Evolutionary conservation across 2,329 filamentous ascomycete species (phyloP), one percentile per base, ranked within the genome.

Genomic region (Diplodia scrobiculata): DNA sequence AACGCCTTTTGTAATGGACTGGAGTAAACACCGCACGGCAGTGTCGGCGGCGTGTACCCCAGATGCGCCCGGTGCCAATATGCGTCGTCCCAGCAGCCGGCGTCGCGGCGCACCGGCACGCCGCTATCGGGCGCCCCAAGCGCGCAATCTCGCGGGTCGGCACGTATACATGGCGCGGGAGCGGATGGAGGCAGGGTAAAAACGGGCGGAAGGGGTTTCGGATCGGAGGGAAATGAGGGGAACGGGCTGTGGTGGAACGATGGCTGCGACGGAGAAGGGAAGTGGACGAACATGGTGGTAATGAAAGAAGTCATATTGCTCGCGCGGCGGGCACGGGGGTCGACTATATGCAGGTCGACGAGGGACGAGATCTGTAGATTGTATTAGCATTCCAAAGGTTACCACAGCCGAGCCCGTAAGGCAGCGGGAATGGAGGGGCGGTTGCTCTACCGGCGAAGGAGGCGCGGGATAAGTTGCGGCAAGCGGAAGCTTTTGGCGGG

Each of bases 251-350:
- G 75, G 67, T 67, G 67, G 69, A 72, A 70, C 70, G 70, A 76
- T 73, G 67, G 68, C 66, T 63, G 63, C 71, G 71, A 64, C 73
- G 78, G 77, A 60, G 69, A 68, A 68, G 73, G 70, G 69, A 72
- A 73, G 21, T 66, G 41, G 70, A 90, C 88, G 81, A 83, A 91
- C 89, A 91, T 90, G 77, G 90, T 92, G 72, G 89, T 91, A 75
- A 92, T 89, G 81, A 92, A 91, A 71, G 89, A 90, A 76, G 89
- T 86, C 90, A 91, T 92, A 72, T 45, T 73, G 82, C 34, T 32
- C 38, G 63, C 38, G 45, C 51, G 63, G 41, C 51, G 63, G 63
- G 53, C 51, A 38, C 63, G 41, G 19, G 27, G 36, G 34, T 21
- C 48, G 32, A 45, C 51, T 65, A 58, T 65, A 65, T 65, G 63